phyloP scores from a whole-genome alignment of 192 early-diverging fungal species.

The Backusella luteola region DNA sequence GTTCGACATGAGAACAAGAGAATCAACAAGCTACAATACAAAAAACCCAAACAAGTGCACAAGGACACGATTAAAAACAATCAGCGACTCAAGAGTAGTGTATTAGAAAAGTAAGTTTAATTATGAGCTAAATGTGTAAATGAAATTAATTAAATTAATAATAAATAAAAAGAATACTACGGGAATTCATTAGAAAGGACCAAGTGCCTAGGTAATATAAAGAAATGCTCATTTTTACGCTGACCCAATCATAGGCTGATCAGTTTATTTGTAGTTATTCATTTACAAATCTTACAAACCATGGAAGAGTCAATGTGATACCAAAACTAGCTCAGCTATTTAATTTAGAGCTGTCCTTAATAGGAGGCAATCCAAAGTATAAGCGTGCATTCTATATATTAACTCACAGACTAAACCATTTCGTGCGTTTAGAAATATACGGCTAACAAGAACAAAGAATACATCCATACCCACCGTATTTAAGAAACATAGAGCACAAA shows the following conservation, averaged over 20 bases:
- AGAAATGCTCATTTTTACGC: too few species aligned
- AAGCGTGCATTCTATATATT: not conserved
- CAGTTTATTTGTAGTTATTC: not conserved
- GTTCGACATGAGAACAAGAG: not conserved
- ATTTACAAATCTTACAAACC: constrained; percentile 1
- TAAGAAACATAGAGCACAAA: not conserved
- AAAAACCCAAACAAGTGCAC: not conserved
- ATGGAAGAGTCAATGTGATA: not conserved
- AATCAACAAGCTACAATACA: not conserved
- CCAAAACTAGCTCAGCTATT: constrained; percentile 12
- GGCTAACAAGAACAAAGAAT: not conserved
- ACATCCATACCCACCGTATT: not conserved
- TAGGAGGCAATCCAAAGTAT: constrained; percentile 1
- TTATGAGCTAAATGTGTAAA: not conserved
- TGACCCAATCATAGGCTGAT: not conserved
- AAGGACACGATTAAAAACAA: not conserved
- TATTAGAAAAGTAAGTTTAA: constrained; percentile 5
- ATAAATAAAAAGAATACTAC: not conserved
- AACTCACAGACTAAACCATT: not conserved
- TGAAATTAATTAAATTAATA: not conserved
- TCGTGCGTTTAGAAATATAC: not conserved
- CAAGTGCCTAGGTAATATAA: not conserved
- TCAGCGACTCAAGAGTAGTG: not conserved
- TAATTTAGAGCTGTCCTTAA: not conserved
- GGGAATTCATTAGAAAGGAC: constrained; percentile 1